Evolutionary conservation across 257 asterid species (phyloP).

Genomic region (Linderniella brevidens): DNA sequence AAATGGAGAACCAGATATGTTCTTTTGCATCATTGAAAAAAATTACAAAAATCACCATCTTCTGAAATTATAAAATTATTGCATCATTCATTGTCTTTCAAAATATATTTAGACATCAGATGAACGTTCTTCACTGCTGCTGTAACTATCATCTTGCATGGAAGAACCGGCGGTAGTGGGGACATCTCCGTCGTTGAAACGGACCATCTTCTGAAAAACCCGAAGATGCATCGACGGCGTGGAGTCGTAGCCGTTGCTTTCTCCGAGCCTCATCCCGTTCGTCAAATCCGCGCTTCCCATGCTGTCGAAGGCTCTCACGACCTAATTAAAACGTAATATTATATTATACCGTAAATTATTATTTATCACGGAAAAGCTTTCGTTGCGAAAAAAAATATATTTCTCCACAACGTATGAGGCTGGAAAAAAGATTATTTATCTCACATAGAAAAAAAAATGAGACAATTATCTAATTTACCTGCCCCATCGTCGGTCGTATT

Average conservation of each 20-base stretch:
- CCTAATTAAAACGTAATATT: too few relatives aligned
- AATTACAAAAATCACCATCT: too few relatives aligned
- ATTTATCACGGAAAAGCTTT: not conserved
- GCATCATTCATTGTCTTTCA: too few relatives aligned
- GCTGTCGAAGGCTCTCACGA: constrained; percentile 66
- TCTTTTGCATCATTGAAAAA: too few relatives aligned
- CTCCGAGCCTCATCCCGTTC: constrained; percentile 79
- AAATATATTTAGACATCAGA: too few relatives aligned
- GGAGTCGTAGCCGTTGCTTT: constrained; percentile 56
- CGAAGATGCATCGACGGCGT: constrained; percentile 78
- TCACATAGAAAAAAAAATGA: too few relatives aligned
- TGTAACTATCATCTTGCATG: constrained; percentile 26
- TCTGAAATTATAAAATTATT: too few relatives aligned
- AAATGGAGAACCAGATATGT: too few relatives aligned
- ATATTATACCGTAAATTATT: constrained; percentile 2
- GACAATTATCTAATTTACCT: constrained; percentile 22
- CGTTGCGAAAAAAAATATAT: too few relatives aligned
- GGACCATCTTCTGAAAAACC: constrained; percentile 56
- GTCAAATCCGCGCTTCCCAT: constrained; percentile 47
- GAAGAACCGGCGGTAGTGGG: constrained; percentile 47
- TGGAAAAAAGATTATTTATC: too few relatives aligned
- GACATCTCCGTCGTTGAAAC: constrained; percentile 26
- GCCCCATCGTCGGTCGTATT: constrained; percentile 84
- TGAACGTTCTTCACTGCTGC: constrained; percentile 12
- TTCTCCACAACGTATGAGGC: too few relatives aligned